Percentiles rank a stretch among this genome's conserved stretches.
phyloP scores from a whole-genome alignment of 345 rosid species.

The Bruguiera gymnorhiza region DNA sequence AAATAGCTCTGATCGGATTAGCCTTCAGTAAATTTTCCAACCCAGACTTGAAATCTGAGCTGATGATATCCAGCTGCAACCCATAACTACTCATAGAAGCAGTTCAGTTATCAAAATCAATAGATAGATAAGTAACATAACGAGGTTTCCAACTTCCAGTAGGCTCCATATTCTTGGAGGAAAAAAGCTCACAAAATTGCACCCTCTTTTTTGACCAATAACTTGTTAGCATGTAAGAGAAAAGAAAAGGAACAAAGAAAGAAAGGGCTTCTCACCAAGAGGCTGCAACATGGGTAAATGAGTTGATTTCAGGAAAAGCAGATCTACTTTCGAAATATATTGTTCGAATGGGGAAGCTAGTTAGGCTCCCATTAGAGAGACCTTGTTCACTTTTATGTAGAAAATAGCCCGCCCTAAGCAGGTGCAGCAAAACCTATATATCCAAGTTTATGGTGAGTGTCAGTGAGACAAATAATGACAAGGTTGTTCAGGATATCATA shows the following conservation, averaged over 20 bases:
- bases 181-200: not conserved
- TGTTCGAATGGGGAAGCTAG: constrained; percentile 72
- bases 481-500: constrained; percentile 12
- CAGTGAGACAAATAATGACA: constrained; percentile 17
- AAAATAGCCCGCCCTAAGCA: constrained; percentile 88
- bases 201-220: not conserved
- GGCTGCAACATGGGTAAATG: constrained; percentile 85
- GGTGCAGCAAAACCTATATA: constrained; percentile 82
- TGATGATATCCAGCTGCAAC: constrained; percentile 72
- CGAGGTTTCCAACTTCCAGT: not conserved
- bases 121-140: too few species aligned
- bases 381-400: constrained; percentile 57
- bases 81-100: constrained; percentile 57
- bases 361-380: constrained; percentile 56
- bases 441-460: constrained; percentile 20
- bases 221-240: not conserved
- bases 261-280: constrained; percentile 42
- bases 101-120: constrained; percentile 9
- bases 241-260: constrained; percentile 1
- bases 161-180: not conserved
- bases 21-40: constrained; percentile 77
- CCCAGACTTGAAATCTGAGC: constrained; percentile 89
- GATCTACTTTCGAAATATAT: constrained; percentile 89
- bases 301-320: constrained; percentile 83
- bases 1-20: constrained; percentile 87